Conservation (phyloP, 306 rosid species). For the Dalbergia oliveri region DNA sequence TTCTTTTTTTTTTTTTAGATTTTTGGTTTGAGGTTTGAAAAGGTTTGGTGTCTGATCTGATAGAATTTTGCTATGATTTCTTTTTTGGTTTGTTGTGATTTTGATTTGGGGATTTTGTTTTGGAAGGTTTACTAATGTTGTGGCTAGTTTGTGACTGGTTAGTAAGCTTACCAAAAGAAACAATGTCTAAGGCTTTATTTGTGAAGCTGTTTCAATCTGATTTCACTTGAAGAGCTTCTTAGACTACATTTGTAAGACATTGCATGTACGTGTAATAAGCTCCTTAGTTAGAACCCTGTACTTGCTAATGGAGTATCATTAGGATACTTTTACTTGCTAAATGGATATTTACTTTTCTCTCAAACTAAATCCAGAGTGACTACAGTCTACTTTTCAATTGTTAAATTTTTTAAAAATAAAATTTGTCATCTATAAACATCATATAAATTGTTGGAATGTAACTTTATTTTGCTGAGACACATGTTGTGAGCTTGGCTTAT, state of each 20-base stretch:
- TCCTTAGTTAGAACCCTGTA: not conserved
- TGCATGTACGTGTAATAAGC: not conserved
- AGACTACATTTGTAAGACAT: slow-evolving; percentile 39
- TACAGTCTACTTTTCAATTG: slow-evolving; percentile 3
- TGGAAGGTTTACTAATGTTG: too few relatives aligned
- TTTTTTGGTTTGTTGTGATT: too few relatives aligned
- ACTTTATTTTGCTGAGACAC: not conserved
- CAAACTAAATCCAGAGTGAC: not conserved
- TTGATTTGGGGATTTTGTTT: too few relatives aligned
- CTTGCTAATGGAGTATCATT: not conserved
- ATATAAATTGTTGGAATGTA: not conserved
- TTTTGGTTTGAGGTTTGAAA: too few relatives aligned
- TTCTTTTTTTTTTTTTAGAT: too few relatives aligned
- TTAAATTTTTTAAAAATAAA: not conserved
- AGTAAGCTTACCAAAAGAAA: slow-evolving; percentile 72
- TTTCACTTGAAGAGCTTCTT: slow-evolving; percentile 46
- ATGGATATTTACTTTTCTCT: not conserved
- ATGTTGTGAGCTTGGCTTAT: slow-evolving; percentile 17
- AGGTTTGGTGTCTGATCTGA: too few relatives aligned
- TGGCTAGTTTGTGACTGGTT: slow-evolving; percentile 59
- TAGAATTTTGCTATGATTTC: too few relatives aligned
- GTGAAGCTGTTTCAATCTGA: slow-evolving; percentile 49
- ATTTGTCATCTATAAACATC: not conserved
- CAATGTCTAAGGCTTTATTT: slow-evolving; percentile 44
- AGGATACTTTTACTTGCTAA: slow-evolving; percentile 13